These are phyloP conservation scores for Penicillium vulpinum DNA, from an alignment of 2,329 filamentous ascomycete species.

Conservation along the genomic window DNA sequence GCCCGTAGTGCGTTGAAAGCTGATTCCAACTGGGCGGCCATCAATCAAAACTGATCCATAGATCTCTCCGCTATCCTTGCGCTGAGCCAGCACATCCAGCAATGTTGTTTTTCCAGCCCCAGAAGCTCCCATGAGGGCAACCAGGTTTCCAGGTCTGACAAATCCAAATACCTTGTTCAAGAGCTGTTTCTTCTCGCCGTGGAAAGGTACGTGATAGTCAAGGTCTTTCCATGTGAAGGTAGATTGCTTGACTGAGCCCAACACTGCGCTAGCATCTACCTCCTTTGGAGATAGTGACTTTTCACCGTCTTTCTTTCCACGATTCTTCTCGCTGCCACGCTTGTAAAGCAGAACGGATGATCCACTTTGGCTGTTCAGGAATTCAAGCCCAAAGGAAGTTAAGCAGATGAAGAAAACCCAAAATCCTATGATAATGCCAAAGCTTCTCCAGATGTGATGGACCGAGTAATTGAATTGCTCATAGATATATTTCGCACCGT, in stretches of 20 bases:
- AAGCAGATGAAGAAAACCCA: conserved; percentile 72
- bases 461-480: conserved; percentile 56
- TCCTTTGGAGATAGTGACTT: not conserved
- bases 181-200: conserved; percentile 49
- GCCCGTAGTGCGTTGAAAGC: conserved; percentile 53
- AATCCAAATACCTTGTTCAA: conserved; percentile 66
- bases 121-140: conserved; percentile 78
- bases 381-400: conserved; percentile 74
- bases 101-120: conserved; percentile 63
- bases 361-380: conserved; percentile 38
- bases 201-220: conserved; percentile 63
- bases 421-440: conserved; percentile 72
- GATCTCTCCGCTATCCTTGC: conserved; percentile 46
- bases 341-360: conserved; percentile 38
- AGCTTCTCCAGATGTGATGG: conserved; percentile 67
- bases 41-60: conserved; percentile 46
- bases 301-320: not conserved
- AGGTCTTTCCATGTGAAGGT: conserved; percentile 81
- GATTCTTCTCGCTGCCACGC: conserved; percentile 29
- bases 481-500: conserved; percentile 55
- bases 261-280: conserved; percentile 10
- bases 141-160: conserved; percentile 72
- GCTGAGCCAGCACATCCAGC: conserved; percentile 46
- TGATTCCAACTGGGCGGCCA: conserved; percentile 42
- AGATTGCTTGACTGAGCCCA: conserved; percentile 63